Percentiles rank a stretch among this genome's conserved stretches.
Conservation (phyloP, 2,329 filamentous ascomycete genomes). For the Diaporthe ilicicola region DNA sequence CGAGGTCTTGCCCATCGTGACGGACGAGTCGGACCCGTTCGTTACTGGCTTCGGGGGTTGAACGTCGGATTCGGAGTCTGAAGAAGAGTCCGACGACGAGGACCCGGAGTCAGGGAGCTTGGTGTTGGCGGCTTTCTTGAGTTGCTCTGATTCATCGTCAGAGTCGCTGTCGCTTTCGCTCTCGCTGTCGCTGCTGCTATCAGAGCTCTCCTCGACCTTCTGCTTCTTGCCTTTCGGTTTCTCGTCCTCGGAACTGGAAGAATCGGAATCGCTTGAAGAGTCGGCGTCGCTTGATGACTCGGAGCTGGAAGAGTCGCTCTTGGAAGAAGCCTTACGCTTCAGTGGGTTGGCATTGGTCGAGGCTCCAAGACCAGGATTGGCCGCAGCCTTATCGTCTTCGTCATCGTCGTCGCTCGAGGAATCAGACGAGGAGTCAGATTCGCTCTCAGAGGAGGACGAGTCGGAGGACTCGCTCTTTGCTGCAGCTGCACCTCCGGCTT, state of each 20-base stretch:
- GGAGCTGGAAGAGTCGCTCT: conserved; percentile 48
- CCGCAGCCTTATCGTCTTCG: conserved; percentile 36
- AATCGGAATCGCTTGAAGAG: conserved; percentile 44
- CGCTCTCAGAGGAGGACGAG: conserved; percentile 14
- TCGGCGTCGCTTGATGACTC: conserved; percentile 42
- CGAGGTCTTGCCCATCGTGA: conserved; percentile 62
- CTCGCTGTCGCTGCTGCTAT: not conserved
- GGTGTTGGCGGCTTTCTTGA: conserved; percentile 38
- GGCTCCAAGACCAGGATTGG: conserved; percentile 36
- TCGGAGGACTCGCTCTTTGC: conserved; percentile 35
- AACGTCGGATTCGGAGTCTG: conserved; percentile 51
- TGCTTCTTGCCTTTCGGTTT: conserved; percentile 62
- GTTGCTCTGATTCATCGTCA: conserved; percentile 35
- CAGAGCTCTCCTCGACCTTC: conserved; percentile 49
- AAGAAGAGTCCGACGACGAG: conserved; percentile 52
- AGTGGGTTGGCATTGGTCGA: conserved; percentile 49
- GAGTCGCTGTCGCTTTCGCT: conserved; percentile 44
- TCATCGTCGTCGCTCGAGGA: conserved; percentile 33
- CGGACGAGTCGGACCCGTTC: conserved; percentile 49
- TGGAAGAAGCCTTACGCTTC: conserved; percentile 63
- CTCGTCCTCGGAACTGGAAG: conserved; percentile 55
- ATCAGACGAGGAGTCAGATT: conserved; percentile 18
- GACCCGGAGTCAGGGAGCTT: conserved; percentile 45
- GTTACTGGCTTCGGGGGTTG: conserved; percentile 37
- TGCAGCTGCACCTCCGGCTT: conserved; percentile 37